Evolutionary conservation across 306 rosid genomes (phyloP).

Genomic region (Ceratonia siliqua): DNA sequence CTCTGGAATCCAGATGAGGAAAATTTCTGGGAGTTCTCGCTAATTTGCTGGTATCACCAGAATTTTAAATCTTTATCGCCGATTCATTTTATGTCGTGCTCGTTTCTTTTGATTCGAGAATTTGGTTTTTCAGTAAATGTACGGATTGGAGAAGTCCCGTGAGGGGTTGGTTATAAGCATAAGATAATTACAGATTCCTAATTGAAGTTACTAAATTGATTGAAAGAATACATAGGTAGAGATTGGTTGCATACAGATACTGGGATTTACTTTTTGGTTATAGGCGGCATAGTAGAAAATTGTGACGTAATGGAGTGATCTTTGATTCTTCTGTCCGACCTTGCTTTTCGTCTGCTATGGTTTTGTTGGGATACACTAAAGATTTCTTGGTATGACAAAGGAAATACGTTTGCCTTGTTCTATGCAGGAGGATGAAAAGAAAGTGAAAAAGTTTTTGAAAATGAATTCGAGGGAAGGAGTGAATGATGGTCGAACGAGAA

Average conservation of each 20-base stretch:
- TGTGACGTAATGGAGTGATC: slow-evolving; percentile 6
- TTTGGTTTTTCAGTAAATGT: slow-evolving; percentile 35
- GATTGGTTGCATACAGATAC: slow-evolving; percentile 43
- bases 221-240: slow-evolving; percentile 39
- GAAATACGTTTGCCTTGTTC: slow-evolving; percentile 28
- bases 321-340: slow-evolving; percentile 5
- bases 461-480: slow-evolving; percentile 42
- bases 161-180: slow-evolving; percentile 13
- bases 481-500: slow-evolving; percentile 57
- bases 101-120: slow-evolving; percentile 26
- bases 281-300: slow-evolving; percentile 23
- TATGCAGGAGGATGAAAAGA: slow-evolving; percentile 40
- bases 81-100: slow-evolving; percentile 23
- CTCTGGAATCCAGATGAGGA: slow-evolving; percentile 37
- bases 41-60: slow-evolving; percentile 25
- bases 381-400: slow-evolving; percentile 44
- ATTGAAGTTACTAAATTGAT: slow-evolving; percentile 24
- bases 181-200: slow-evolving; percentile 1
- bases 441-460: slow-evolving; percentile 20
- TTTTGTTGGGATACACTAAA: slow-evolving; percentile 38
- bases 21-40: slow-evolving; percentile 6
- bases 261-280: slow-evolving; percentile 39
- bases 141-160: slow-evolving; percentile 14
- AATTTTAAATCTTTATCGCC: slow-evolving; percentile 20
- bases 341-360: slow-evolving; percentile 26